phyloP scores from a whole-genome alignment of 2,329 filamentous ascomycete genomes.

The Penicillium sp. region DNA sequence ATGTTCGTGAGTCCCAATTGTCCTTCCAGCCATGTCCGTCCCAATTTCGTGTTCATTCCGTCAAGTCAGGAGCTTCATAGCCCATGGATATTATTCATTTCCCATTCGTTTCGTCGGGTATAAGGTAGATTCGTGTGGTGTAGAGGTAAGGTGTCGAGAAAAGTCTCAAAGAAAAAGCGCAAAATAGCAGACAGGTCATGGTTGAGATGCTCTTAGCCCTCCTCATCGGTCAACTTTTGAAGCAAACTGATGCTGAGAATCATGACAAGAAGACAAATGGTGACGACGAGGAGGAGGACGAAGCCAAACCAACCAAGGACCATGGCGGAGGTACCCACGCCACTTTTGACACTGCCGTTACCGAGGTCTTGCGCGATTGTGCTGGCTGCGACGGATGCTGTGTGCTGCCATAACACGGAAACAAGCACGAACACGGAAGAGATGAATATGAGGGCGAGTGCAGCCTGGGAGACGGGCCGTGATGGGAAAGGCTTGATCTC shows the following conservation, averaged over 20 bases:
- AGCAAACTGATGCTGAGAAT: constrained; percentile 86
- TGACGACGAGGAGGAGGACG: constrained; percentile 85
- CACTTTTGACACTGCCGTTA: constrained; percentile 79
- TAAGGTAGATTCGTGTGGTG: constrained; percentile 8
- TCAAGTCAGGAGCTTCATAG: constrained; percentile 15
- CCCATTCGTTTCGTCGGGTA: constrained; percentile 21
- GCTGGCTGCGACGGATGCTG: constrained; percentile 88
- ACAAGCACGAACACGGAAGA: constrained; percentile 61
- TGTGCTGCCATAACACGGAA: constrained; percentile 63
- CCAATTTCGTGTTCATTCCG: constrained; percentile 13
- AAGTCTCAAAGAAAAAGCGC: constrained; percentile 12
- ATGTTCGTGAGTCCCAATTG: constrained; percentile 18
- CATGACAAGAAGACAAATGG: constrained; percentile 91
- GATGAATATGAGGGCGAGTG: constrained; percentile 83
- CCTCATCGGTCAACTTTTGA: constrained; percentile 51
- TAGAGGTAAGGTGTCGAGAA: constrained; percentile 3
- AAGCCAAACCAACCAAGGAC: constrained; percentile 98
- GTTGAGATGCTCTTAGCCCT: constrained; percentile 11
- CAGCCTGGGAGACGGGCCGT: constrained; percentile 83
- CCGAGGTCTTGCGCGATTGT: constrained; percentile 89
- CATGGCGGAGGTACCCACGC: constrained; percentile 92
- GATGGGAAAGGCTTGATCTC: constrained; percentile 94
- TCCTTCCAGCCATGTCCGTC: constrained; percentile 6
- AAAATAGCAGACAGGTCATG: constrained; percentile 6
- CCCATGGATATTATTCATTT: constrained; percentile 24